phyloP scores from a whole-genome alignment of 495 filamentous ascomycete species.

The Aspergillus sclerotioniger region DNA sequence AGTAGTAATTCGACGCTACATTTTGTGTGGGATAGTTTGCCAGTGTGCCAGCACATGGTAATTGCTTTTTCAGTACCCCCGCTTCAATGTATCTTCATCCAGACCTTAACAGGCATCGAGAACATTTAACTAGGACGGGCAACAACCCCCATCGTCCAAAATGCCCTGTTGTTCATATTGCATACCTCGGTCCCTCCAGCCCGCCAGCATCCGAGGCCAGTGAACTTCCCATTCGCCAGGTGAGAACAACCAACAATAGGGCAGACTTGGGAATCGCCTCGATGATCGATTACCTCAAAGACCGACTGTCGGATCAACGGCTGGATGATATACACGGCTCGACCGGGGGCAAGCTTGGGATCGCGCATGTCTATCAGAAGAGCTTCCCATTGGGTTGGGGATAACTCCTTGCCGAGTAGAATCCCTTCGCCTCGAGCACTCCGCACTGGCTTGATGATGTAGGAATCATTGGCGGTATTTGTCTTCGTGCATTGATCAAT shows the following conservation, averaged over 20 bases:
- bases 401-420: slow-evolving; percentile 32
- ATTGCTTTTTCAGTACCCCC: too few relatives aligned
- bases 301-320: slow-evolving; percentile 18
- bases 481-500: not conserved
- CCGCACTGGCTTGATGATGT: slow-evolving; percentile 33
- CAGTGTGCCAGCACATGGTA: too few relatives aligned
- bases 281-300: slow-evolving; percentile 15
- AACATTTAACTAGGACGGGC: not conserved
- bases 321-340: slow-evolving; percentile 23
- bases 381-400: slow-evolving; percentile 18
- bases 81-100: too few relatives aligned
- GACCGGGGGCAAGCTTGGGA: slow-evolving; percentile 1
- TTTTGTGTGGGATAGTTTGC: too few relatives aligned
- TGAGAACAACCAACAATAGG: slow-evolving; percentile 23
- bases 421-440: slow-evolving; percentile 35
- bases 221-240: slow-evolving; percentile 18
- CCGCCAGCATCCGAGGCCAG: slow-evolving; percentile 19
- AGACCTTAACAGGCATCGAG: not conserved
- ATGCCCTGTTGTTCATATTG: slow-evolving; percentile 5
- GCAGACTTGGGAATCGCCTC: not conserved
- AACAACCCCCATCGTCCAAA: slow-evolving; percentile 1
- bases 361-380: slow-evolving; percentile 15
- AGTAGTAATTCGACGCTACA: too few relatives aligned
- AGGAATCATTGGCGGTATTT: slow-evolving; percentile 21
- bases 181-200: slow-evolving; percentile 7